A percentile compares a stretch with the other conserved stretches of the same genome.
These are phyloP conservation scores for Styphnolobium japonicum DNA, from an alignment of 306 rosid species.

Conservation along the genomic window DNA sequence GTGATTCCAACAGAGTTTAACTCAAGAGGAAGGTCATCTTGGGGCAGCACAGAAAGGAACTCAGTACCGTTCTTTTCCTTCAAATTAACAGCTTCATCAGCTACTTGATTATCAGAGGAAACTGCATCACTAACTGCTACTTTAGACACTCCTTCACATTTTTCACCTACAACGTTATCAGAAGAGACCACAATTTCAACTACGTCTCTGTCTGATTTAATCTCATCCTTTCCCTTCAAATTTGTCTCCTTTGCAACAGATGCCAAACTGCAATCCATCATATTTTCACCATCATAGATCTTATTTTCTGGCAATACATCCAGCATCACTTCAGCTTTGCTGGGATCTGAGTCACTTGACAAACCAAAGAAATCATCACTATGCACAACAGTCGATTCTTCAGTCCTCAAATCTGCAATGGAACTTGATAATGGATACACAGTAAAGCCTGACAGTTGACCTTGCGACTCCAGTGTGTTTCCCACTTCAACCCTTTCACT, in stretches of 20 bases:
- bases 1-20: conserved; percentile 35
- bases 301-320: conserved; percentile 34
- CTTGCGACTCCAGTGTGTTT: conserved; percentile 23
- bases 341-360: conserved; percentile 30
- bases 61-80: conserved; percentile 27
- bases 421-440: conserved; percentile 21
- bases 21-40: conserved; percentile 27
- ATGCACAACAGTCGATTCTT: conserved; percentile 19
- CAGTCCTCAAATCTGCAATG: conserved; percentile 33
- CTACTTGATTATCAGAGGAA: conserved; percentile 32
- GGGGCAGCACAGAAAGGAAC: conserved; percentile 28
- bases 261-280: conserved; percentile 21
- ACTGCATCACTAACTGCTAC: conserved; percentile 30
- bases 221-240: conserved; percentile 28
- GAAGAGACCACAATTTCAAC: conserved; percentile 28
- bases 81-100: conserved; percentile 29
- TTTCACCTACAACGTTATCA: conserved; percentile 30
- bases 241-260: conserved; percentile 20
- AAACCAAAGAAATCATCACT: conserved; percentile 31
- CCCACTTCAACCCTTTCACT: conserved; percentile 21
- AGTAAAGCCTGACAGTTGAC: conserved; percentile 18
- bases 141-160: conserved; percentile 23
- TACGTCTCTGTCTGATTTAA: conserved; percentile 4
- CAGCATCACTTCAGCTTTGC: conserved; percentile 32
- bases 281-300: conserved; percentile 28